Evolutionary conservation across 2,329 filamentous ascomycete species (phyloP), one percentile per base, ranked within the genome.

Genomic region (Whalleya microplaca): DNA sequence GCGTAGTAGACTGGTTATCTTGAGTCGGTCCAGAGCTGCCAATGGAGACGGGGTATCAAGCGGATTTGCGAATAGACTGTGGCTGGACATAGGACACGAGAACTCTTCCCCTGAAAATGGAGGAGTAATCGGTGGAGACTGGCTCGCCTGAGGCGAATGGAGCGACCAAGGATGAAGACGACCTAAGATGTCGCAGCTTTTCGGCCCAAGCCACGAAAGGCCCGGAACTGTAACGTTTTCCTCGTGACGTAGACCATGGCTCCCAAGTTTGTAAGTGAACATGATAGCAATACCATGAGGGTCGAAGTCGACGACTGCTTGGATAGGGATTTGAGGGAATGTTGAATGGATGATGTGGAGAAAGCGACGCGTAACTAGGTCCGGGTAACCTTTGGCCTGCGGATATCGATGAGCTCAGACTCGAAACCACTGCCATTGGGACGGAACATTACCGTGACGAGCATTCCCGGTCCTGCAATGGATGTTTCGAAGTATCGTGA

Each of bases 301-400:
- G 64, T 95, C 91, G 56, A 84, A 90, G 66, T 96, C 91, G 1
- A 90, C 81, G 0, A 95, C 75, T 0, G 80, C 84, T 50, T 84
- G 80, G 6, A 91, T 82, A 1, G 84, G 82, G 20, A 89, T 71
- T 0, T 72, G 68, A 0, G 83, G 81, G 19, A 74, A 75, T 8
- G 70, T 71, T 0, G 64, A 69, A 40, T 82, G 78, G 1, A 92
- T 52, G 12, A 77, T 69, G 42, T 80, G 78, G 1, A 94, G 74
- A 51, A 94, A 87, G 16, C 80, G 79, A 7, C 89, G 79, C 0
- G 90, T 92, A 1, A 82, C 80, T 46, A 94, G 75, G 64, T 95
- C 91, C 0, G 91, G 90, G 66, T 92, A 95, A 1, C 91, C 91
- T 77, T 93, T 95, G 0, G 86, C 91, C 88, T 92, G 51, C 3